A percentile compares a stretch with the other conserved stretches of the same genome.
Evolutionary conservation across 768 basidiomycete species (phyloP).

Genomic region (Xerocomus spinulosus): DNA sequence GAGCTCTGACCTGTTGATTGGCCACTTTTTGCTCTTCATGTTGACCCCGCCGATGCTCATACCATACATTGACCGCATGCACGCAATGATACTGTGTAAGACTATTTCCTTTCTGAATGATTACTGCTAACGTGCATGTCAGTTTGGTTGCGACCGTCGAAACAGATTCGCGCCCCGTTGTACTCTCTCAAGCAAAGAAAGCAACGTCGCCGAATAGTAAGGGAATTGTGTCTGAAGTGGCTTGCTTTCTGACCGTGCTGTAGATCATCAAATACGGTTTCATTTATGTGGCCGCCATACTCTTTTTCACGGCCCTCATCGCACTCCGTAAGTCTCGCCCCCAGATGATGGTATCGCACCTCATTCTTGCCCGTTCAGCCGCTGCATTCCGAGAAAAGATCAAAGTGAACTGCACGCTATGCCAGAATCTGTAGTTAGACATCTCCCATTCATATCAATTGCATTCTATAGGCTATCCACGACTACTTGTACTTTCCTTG

Average conservation of each 20-base stretch:
- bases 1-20: slow-evolving; percentile 89
- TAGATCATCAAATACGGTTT: slow-evolving; percentile 82
- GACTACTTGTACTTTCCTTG: slow-evolving; percentile 25
- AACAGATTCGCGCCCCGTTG: slow-evolving; percentile 88
- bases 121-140: slow-evolving; percentile 16
- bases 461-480: slow-evolving; percentile 29
- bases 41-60: slow-evolving; percentile 83
- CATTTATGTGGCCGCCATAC: slow-evolving; percentile 65
- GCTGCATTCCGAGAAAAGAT: slow-evolving; percentile 56
- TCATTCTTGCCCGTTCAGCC: slow-evolving; percentile 37
- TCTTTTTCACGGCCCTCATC: slow-evolving; percentile 71
- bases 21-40: slow-evolving; percentile 86
- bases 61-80: slow-evolving; percentile 88
- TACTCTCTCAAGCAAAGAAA: slow-evolving; percentile 87
- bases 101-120: slow-evolving; percentile 5
- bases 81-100: slow-evolving; percentile 85
- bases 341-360: slow-evolving; percentile 5
- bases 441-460: slow-evolving; percentile 23
- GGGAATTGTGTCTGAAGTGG: slow-evolving; percentile 22
- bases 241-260: slow-evolving; percentile 7
- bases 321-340: slow-evolving; percentile 59
- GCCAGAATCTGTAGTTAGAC: slow-evolving; percentile 58
- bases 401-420: slow-evolving; percentile 61
- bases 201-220: slow-evolving; percentile 86
- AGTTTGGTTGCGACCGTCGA: slow-evolving; percentile 96